Conservation (phyloP, 805 yeast genomes). For the Candida peoriensis region DNA sequence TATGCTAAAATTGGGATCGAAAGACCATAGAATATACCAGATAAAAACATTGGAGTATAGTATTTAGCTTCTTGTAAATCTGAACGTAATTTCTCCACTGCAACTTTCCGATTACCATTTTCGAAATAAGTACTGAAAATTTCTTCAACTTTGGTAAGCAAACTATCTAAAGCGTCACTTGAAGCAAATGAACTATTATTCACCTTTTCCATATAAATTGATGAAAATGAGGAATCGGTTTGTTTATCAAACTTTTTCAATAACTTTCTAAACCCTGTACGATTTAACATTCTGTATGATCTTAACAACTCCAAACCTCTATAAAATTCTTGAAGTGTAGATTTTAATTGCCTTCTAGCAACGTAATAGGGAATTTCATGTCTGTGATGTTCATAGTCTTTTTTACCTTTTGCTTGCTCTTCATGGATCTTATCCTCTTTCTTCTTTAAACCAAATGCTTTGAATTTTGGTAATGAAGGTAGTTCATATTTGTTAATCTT, state of each 20-base stretch:
- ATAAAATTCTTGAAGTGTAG: conserved; percentile 68
- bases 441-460: conserved; percentile 27
- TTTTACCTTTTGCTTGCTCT: conserved; percentile 25
- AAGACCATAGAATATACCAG: conserved; percentile 69
- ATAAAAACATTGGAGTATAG: conserved; percentile 42
- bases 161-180: conserved; percentile 61
- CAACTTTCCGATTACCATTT: conserved; percentile 63
- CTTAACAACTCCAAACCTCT: conserved; percentile 64
- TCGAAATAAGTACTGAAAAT: conserved; percentile 63
- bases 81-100: conserved; percentile 59
- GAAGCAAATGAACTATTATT: conserved; percentile 54
- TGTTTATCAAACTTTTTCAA: conserved; percentile 88
- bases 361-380: conserved; percentile 51
- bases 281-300: conserved; percentile 69
- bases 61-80: conserved; percentile 32
- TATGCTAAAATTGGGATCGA: conserved; percentile 63
- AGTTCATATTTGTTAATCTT: conserved; percentile 31
- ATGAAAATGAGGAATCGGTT: conserved; percentile 38
- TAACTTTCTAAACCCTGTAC: conserved; percentile 86
- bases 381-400: conserved; percentile 43
- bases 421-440: conserved; percentile 11
- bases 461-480: conserved; percentile 37
- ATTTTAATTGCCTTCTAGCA: conserved; percentile 64
- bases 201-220: conserved; percentile 51
- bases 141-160: conserved; percentile 61